Evolutionary conservation across 2,329 filamentous ascomycete species (phyloP).

Genomic region (Camillea tinctor): DNA sequence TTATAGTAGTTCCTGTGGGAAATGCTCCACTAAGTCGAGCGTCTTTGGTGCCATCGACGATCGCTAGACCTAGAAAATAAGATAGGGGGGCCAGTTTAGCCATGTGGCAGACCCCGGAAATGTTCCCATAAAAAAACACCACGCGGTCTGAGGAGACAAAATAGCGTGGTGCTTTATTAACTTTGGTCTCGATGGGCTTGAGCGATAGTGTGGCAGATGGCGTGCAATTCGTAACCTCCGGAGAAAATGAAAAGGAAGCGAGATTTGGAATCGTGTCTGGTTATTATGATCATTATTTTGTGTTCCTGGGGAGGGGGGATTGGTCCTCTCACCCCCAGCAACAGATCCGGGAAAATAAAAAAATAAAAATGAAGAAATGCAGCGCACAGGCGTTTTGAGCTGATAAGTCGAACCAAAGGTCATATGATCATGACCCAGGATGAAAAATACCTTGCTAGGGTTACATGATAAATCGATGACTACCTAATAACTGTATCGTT

Average conservation of each 20-base stretch:
- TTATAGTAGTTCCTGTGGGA: neutral
- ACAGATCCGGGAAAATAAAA: neutral
- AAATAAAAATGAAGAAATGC: neutral
- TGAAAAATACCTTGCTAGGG: neutral
- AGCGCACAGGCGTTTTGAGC: neutral
- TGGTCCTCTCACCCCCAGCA: neutral
- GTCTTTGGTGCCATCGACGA: neutral
- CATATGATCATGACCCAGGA: neutral
- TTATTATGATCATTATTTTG: neutral
- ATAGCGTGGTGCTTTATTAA: neutral
- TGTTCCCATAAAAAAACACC: neutral
- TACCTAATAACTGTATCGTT: too few species aligned
- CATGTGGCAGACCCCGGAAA: slow-evolving; percentile 1
- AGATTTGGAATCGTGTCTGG: slow-evolving; percentile 5
- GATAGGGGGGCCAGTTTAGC: neutral
- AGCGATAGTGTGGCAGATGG: neutral
- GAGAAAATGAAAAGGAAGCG: slow-evolving; percentile 10
- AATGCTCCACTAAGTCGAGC: neutral
- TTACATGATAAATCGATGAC: too few species aligned
- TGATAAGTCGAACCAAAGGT: neutral
- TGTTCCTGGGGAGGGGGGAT: too few species aligned
- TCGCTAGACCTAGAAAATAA: neutral
- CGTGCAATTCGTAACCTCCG: slow-evolving; percentile 19
- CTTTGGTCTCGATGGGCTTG: neutral
- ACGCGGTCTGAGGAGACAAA: neutral